phyloP scores from a whole-genome alignment of 2,329 filamentous ascomycete genomes.

The Talaromyces sp. region DNA sequence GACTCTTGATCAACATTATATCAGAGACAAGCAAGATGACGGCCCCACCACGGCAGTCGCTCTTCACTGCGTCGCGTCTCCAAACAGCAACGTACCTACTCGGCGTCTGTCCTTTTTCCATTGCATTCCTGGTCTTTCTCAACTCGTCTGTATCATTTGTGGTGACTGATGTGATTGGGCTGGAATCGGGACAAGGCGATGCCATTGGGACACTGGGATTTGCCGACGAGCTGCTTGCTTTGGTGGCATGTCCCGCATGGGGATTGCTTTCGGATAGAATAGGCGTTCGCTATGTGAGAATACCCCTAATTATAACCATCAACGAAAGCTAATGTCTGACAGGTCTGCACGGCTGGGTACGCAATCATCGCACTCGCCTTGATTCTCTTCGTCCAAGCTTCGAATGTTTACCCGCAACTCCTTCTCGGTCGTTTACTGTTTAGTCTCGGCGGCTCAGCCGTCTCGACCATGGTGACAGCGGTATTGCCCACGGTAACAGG shows the following conservation, averaged over 20 bases:
- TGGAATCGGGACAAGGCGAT: constrained; percentile 52
- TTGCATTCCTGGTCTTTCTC: constrained; percentile 61
- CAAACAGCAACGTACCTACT: constrained; percentile 58
- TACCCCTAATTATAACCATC: background rate
- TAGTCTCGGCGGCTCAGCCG: constrained; percentile 84
- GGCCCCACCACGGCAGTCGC: constrained; percentile 22
- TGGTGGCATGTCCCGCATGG: constrained; percentile 46
- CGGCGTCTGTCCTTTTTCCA: constrained; percentile 60
- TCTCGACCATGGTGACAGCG: constrained; percentile 96
- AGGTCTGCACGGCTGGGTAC: constrained; percentile 68
- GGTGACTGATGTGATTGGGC: constrained; percentile 58
- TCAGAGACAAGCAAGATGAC: constrained; percentile 16
- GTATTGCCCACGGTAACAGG: constrained; percentile 69
- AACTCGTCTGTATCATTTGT: constrained; percentile 62
- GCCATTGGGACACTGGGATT: constrained; percentile 53
- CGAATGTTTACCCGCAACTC: constrained; percentile 82
- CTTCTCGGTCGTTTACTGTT: constrained; percentile 81
- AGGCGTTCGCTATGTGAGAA: constrained; percentile 42
- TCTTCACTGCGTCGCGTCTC: constrained; percentile 53
- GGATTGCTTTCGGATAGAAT: constrained; percentile 47
- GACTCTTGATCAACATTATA: background rate
- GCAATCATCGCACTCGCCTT: constrained; percentile 72
- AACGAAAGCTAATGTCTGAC: background rate
- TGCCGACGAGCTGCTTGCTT: constrained; percentile 45
- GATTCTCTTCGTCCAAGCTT: constrained; percentile 76